Conservation (phyloP, 2,329 filamentous ascomycete genomes). For the Hypoxylon sp. region DNA sequence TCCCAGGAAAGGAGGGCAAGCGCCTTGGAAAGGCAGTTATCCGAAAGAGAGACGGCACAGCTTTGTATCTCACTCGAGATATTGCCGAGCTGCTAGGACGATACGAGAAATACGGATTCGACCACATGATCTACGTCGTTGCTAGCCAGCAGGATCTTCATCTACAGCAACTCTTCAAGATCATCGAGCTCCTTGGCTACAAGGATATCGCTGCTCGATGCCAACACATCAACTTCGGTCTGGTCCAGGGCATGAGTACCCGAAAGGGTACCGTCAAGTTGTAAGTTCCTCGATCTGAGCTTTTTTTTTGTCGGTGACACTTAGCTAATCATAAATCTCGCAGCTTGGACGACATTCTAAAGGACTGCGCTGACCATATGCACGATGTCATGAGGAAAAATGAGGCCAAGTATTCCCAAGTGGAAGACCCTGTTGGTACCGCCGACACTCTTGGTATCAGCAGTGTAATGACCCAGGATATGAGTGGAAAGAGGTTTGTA, state of each 20-base stretch:
- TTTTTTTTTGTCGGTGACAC: neutral
- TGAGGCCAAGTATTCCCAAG: constrained; percentile 86
- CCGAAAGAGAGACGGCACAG: constrained; percentile 77
- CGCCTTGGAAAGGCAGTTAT: constrained; percentile 75
- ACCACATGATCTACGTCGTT: constrained; percentile 84
- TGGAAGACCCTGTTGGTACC: constrained; percentile 80
- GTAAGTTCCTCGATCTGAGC: constrained; percentile 16
- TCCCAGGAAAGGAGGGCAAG: constrained; percentile 72
- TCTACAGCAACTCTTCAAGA: constrained; percentile 78
- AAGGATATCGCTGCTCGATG: constrained; percentile 73
- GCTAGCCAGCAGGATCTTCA: constrained; percentile 77
- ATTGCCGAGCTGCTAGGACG: constrained; percentile 77
- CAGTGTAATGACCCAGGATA: constrained; percentile 97
- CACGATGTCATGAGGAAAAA: constrained; percentile 97
- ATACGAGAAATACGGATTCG: constrained; percentile 67
- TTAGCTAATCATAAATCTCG: constrained; percentile 6
- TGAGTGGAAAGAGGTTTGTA: constrained; percentile 86
- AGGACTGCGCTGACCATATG: constrained; percentile 91
- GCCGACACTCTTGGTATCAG: constrained; percentile 93
- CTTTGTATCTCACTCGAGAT: constrained; percentile 80
- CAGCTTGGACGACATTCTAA: constrained; percentile 69
- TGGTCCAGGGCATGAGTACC: constrained; percentile 76
- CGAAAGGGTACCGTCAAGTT: constrained; percentile 72
- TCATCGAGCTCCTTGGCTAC: constrained; percentile 75
- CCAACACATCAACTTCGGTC: constrained; percentile 79